Evolutionary conservation across 106 monocot species (phyloP).

Genomic region (Agapanthus africanus): DNA sequence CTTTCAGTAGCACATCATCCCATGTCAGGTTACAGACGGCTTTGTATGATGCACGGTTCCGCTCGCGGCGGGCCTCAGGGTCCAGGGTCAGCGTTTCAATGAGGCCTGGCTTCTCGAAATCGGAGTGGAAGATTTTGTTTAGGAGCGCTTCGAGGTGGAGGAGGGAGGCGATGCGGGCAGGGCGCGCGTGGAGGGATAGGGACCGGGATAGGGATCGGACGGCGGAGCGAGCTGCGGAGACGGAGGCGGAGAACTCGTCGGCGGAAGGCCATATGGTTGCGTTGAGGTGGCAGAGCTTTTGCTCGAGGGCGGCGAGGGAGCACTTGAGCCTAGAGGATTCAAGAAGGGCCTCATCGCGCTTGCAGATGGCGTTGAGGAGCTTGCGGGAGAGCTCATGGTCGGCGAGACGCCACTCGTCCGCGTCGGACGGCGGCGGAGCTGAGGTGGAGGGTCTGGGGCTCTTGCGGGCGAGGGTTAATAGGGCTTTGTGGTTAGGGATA

Average conservation of each 20-base stretch:
- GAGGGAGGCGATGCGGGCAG: constrained; percentile 20
- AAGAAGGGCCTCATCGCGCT: constrained; percentile 41
- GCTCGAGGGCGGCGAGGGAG: constrained; percentile 63
- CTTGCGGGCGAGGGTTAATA: constrained; percentile 31
- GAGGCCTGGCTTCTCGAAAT: no score
- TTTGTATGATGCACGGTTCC: no score
- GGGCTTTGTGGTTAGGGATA: constrained; percentile 11
- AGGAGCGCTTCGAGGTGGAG: no score
- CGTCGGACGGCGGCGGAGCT: background rate
- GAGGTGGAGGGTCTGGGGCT: constrained; percentile 22
- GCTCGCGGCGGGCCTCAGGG: no score
- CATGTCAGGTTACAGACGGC: no score
- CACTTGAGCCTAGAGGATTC: constrained; percentile 16
- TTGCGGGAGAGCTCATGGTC: constrained; percentile 70
- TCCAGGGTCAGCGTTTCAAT: no score
- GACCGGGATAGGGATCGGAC: constrained; percentile 53
- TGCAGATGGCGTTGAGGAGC: constrained; percentile 58
- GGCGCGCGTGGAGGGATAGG: constrained; percentile 26
- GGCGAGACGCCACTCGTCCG: constrained; percentile 29
- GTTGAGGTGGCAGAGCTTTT: constrained; percentile 48
- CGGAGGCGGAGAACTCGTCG: constrained; percentile 46
- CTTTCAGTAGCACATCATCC: no score
- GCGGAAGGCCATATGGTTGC: constrained; percentile 13
- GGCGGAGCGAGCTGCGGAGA: constrained; percentile 40
- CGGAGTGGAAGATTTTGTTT: no score